These are phyloP conservation scores for Candida golubevii DNA, from an alignment of 805 yeast genomes.

Conservation along the genomic window DNA sequence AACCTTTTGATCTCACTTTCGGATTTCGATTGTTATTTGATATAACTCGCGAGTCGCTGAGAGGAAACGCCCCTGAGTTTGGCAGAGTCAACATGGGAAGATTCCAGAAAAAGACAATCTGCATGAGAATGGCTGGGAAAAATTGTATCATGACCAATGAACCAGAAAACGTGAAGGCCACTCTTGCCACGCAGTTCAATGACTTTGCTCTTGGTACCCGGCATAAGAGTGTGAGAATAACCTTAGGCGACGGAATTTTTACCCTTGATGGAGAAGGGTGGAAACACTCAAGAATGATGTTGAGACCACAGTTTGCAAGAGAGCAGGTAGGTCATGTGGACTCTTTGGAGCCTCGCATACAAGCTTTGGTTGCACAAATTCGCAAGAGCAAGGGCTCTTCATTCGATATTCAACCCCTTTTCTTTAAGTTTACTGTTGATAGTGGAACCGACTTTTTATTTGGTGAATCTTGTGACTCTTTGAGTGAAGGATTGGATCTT, in stretches of 20 bases:
- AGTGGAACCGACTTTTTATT: constrained; percentile 17
- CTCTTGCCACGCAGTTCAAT: constrained; percentile 24
- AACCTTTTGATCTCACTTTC: constrained; percentile 8
- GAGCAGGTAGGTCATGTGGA: constrained; percentile 26
- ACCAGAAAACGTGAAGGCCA: constrained; percentile 26
- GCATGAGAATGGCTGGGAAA: constrained; percentile 10
- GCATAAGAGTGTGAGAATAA: constrained; percentile 18
- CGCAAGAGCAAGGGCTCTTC: constrained; percentile 6
- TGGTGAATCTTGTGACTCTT: constrained; percentile 16
- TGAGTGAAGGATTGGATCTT: constrained; percentile 11
- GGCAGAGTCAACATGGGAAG: constrained; percentile 5
- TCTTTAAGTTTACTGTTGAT: constrained; percentile 17
- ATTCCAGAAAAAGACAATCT: constrained; percentile 4
- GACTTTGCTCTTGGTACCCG: constrained; percentile 25
- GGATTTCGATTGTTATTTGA: constrained; percentile 10
- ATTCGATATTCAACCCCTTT: constrained; percentile 16
- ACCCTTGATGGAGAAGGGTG: constrained; percentile 27
- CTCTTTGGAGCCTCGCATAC: constrained; percentile 23
- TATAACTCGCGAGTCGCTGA: constrained; percentile 3
- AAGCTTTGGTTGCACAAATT: constrained; percentile 17
- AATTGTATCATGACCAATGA: constrained; percentile 14
- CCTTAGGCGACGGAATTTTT: constrained; percentile 26
- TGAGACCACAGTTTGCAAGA: constrained; percentile 26
- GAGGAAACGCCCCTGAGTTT: constrained; percentile 12
- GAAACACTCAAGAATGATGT: constrained; percentile 27